Base-by-base conservation (phyloP, 2,329 filamentous ascomycete genomes). In the Raffaelea deltoideospora region DNA sequence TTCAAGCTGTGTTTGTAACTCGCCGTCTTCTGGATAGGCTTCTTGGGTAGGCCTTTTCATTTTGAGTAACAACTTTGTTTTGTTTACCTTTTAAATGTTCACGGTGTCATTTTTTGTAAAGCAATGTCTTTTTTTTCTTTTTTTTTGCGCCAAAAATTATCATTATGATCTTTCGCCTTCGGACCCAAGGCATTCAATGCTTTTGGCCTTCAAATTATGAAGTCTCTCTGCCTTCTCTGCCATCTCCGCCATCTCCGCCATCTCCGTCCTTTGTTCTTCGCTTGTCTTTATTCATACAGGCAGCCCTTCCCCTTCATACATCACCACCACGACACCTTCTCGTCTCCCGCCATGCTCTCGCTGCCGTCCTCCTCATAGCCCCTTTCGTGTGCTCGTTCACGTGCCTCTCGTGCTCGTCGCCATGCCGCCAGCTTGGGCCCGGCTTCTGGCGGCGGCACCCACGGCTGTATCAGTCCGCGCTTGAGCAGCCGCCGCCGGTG, bases 401-500 rank as follows among this genome's bases (percentile, higher is more conserved):
- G 53, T 4, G 57, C 61, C 21, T 58, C 38, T 20, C 60, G 53
- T 10, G 55, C 53, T 20, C 51, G 51, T 21, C 56, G 56, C 67
- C 66, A 70, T 2, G 56, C 55, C 10, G 61, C 57, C 50, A 61
- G 61, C 36, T 56, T 60, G 3, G 54, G 56, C 45, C 48, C 52
- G 27, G 67, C 57, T 40, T 64, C 64, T 0, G 57, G 45, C 4
- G 57, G 50, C 17, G 56, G 52, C 4, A 50, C 51, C 45, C 57
- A 58, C 20, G 57, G 48, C 39, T 50, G 50, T 19, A 52, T 31
- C 2, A 68, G 50, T 1, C 63, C 64, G 48, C 55, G 61, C 51
- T 65, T 72, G 29, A 53, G 53, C 27, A 72, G 50, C 24, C 70
- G 58, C n/a, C 69, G 60, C 14, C 63, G 54, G 44, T 68, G 61